Evolutionary conservation across 192 early-diverging fungal genomes (phyloP).

Genomic region (Entophlyctis helioformis): DNA sequence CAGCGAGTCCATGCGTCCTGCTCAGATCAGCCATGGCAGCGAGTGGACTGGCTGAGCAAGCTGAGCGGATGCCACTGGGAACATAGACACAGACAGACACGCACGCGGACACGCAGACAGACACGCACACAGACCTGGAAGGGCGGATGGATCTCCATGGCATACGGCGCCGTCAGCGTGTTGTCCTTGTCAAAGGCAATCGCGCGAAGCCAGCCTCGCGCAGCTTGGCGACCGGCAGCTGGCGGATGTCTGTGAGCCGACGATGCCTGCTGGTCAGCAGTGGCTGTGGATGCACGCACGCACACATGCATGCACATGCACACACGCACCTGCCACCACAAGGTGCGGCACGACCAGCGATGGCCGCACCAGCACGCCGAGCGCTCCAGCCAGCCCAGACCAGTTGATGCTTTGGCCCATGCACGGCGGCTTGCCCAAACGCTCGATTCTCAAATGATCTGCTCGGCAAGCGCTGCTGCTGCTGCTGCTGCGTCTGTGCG

Average conservation of each 20-base stretch:
- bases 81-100: no score
- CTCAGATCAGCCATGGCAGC: no score
- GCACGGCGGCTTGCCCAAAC: not conserved
- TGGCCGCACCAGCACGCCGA: conserved; percentile 45
- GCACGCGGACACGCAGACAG: no score
- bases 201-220: conserved; percentile 38
- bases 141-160: conserved; percentile 47
- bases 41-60: no score
- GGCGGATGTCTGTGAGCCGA: conserved; percentile 44
- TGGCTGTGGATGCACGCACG: not conserved
- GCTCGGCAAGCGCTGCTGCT: no score
- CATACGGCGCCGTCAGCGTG: conserved; percentile 81
- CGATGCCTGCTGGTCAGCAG: not conserved
- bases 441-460: no score
- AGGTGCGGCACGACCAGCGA: conserved; percentile 64
- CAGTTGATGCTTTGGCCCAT: conserved; percentile 65
- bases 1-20: conserved; percentile 57
- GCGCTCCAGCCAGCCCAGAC: conserved; percentile 41
- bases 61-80: no score
- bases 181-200: conserved; percentile 98
- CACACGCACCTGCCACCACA: conserved; percentile 43
- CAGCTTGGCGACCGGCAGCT: conserved; percentile 51
- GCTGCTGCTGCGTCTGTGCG: no score
- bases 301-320: no score
- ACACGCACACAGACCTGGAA: conserved; percentile 27